phyloP scores from a whole-genome alignment of 768 basidiomycete species.

The Kondoa subrosea region DNA sequence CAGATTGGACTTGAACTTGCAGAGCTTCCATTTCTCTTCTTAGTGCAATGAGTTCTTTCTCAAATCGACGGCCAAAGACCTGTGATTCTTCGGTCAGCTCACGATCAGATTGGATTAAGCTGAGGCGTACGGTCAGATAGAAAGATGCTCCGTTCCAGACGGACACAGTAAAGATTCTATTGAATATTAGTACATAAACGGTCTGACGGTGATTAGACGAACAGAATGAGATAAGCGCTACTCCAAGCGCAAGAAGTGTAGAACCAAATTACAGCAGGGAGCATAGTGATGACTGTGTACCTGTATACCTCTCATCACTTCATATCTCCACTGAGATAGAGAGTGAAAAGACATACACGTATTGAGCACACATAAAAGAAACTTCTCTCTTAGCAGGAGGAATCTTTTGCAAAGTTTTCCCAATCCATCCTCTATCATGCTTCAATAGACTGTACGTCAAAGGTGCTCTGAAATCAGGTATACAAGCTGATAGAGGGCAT shows the following conservation, averaged over 20 bases:
- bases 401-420: constrained; percentile 48
- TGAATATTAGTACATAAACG: constrained; percentile 10
- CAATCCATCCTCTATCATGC: constrained; percentile 70
- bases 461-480: constrained; percentile 6
- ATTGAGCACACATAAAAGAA: constrained; percentile 71
- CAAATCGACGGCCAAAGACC: neutral
- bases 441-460: constrained; percentile 51
- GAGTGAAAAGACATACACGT: constrained; percentile 38
- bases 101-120: neutral
- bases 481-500: neutral
- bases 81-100: neutral
- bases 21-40: constrained; percentile 14
- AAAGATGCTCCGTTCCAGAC: constrained; percentile 21
- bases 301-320: neutral
- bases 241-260: constrained; percentile 23
- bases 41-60: constrained; percentile 17
- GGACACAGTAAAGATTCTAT: constrained; percentile 11
- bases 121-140: constrained; percentile 16
- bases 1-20: neutral
- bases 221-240: constrained; percentile 8
- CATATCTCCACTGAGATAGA: too few relatives aligned
- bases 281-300: constrained; percentile 17
- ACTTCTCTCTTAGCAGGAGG: constrained; percentile 47
- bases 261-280: constrained; percentile 19
- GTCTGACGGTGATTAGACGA: neutral